Evolutionary conservation across 805 yeast species (phyloP).

Genomic region (Saccharomycopsis sp.): DNA sequence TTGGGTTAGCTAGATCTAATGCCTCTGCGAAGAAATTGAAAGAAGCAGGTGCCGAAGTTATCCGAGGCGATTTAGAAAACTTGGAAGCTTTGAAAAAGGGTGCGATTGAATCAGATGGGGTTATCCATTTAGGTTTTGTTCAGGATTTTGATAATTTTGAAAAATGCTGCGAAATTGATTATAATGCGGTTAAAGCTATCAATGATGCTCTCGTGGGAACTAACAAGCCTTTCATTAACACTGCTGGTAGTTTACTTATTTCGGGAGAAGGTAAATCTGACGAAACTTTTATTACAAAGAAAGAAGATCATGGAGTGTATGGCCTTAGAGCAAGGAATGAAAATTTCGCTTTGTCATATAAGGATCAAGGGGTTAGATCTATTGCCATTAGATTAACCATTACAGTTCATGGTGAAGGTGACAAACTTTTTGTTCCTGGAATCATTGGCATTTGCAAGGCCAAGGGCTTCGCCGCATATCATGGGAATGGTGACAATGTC

Average conservation of each 20-base stretch:
- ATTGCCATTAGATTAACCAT: constrained; percentile 28
- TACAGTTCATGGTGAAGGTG: constrained; percentile 31
- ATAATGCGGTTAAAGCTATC: constrained; percentile 24
- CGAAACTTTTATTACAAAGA: constrained; percentile 17
- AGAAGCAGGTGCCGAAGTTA: constrained; percentile 24
- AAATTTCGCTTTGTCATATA: constrained; percentile 19
- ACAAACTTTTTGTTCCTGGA: constrained; percentile 25
- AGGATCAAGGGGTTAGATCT: constrained; percentile 27
- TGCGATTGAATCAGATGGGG: constrained; percentile 30
- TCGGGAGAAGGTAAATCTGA: constrained; percentile 15
- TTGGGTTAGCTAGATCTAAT: constrained; percentile 30
- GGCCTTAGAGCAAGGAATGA: constrained; percentile 22
- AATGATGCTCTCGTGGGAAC: constrained; percentile 28
- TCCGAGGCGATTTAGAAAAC: constrained; percentile 29
- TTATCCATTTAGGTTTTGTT: constrained; percentile 32
- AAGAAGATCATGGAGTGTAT: not conserved
- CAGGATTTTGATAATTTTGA: constrained; percentile 27
- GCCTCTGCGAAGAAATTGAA: constrained; percentile 26
- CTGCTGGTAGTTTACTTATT: constrained; percentile 24
- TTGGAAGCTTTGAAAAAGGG: constrained; percentile 27
- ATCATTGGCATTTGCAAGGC: constrained; percentile 28
- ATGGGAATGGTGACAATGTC: constrained; percentile 30
- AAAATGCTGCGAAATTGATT: constrained; percentile 24
- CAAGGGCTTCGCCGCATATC: constrained; percentile 29
- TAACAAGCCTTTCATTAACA: constrained; percentile 26